These are phyloP conservation scores for Colletotrichum salicis DNA, from an alignment of 2,329 filamentous ascomycete species.

Conservation along the genomic window DNA sequence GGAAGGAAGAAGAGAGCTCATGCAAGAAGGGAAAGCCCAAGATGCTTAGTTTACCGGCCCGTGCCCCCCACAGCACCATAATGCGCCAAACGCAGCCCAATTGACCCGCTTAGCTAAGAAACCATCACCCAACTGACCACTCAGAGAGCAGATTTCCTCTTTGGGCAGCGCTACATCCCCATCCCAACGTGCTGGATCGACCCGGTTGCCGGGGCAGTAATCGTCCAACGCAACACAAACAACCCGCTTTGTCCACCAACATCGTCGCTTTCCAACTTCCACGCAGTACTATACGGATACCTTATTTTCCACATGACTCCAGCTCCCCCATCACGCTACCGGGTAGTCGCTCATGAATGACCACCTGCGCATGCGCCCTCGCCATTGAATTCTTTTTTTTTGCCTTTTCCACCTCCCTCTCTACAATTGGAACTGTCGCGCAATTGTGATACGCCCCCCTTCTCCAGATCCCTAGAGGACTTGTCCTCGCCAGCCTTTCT, in stretches of 20 bases:
- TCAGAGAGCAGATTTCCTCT: not conserved
- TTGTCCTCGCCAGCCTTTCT: conserved; percentile 24
- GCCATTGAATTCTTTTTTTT: conserved; percentile 10
- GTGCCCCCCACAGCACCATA: conserved; percentile 7
- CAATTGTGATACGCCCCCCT: conserved; percentile 21
- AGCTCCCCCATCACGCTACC: not conserved
- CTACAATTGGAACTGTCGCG: not conserved
- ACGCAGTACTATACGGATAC: not conserved
- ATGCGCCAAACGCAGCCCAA: conserved; percentile 13
- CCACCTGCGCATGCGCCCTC: conserved; percentile 1
- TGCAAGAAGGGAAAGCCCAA: conserved; percentile 6
- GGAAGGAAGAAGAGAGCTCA: not conserved
- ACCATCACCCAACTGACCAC: not conserved
- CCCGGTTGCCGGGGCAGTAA: conserved; percentile 39
- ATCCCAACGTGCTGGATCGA: conserved; percentile 32
- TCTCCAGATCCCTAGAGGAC: conserved; percentile 22
- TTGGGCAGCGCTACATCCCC: conserved; percentile 25
- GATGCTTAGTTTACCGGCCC: conserved; percentile 10
- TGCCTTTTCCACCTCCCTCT: not conserved
- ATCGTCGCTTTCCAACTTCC: conserved; percentile 5
- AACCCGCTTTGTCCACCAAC: conserved; percentile 18
- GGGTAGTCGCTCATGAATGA: conserved; percentile 21
- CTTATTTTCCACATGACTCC: not conserved
- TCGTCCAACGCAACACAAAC: conserved; percentile 36
- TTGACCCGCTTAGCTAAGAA: conserved; percentile 2